Evolutionary conservation across 257 asterid genomes (phyloP), one percentile per base, ranked within the genome.

Genomic region (Striga asiatica): DNA sequence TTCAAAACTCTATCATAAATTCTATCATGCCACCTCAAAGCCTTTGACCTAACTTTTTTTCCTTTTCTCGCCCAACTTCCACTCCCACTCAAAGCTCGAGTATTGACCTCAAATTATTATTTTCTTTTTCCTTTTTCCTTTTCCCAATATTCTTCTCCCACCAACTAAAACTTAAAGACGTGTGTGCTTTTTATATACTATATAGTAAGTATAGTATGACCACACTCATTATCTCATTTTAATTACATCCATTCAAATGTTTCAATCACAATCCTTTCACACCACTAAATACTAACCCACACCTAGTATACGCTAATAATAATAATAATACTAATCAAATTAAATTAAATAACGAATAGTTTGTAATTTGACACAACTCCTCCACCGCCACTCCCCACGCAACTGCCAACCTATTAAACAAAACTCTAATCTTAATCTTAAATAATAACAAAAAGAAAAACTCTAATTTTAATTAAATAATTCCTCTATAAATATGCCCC

Each of bases 331-430:
- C n/a, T n/a, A n/a, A n/a, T n/a, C n/a, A n/a, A n/a, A n/a, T n/a
- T n/a, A 4, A 43, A 43, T 43, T 16, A 43, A 43, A 43, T n/a
- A 41, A 19, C 13, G 13, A 50, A 25, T 2, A 54, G 2, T 5
- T 23, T 64, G 35, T 16, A 61, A 17, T 57, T 54, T 49, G 16
- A 24, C 57, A 66, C 77, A 72, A 64, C 78, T 64, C 72, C 53
- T 57, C 66, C 82, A 84, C 94, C 79, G 84, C 74, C 91, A 66
- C 64, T 72, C 78, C 89, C 53, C 79, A 84, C 89, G 91, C 84
- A 72, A 84, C 89, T 61, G 65, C 93, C 80, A 69, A 66, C 78
- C 49, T n/a, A n/a, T n/a, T n/a, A n/a, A n/a, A n/a, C n/a, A n/a
- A n/a, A n/a, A n/a, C n/a, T n/a, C n/a, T n/a, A n/a, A n/a, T n/a